Base-by-base conservation (phyloP, 164 flowering plant species). In the Echeveria elegans region DNA sequence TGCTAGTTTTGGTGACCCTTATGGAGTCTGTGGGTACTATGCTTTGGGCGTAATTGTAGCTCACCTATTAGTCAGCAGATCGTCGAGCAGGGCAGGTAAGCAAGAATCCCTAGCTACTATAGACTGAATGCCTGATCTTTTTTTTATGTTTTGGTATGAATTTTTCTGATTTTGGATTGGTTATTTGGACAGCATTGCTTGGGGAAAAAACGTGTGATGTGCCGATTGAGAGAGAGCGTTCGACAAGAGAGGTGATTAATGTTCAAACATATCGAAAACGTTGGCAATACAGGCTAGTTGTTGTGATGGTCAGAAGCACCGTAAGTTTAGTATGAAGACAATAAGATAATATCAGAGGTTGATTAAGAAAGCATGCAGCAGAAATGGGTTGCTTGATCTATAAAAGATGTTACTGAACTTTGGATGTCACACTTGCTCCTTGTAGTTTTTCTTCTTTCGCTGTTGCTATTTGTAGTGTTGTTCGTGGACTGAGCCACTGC, bases 271-370 rank as follows among this genome's bases (percentile, higher is more conserved):
- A 5, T 14, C 53, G 5, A 92, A 89, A 81, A 66, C 74, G 28
- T 78, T 92, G 38, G 96, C 91, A 8, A 71, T 89, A 34, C 96
- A 92, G 83, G 85, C 81, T 45, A 77, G 50, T 63, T 89, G 96
- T 15, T 65, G 34, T 24, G 32, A 56, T 14, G n/a, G 19, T 28
- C 16, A 11, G 61, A 56, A 56, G 61, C 31, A 56, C 32, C 61
- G 28, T 56, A 26, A 56, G 61, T 19, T 2, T 29, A 28, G 61
- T 12, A 12, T 11, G n/a, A 26, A 14, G 8, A 56, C 19, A 56
- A 56, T 28, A 56, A 56, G 32, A 28, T n/a, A n/a, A 28, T 18
- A 16, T 12, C 5, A 28, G 5, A 56, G 12, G 19, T 3, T 26
- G 32, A 56, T 26, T 32, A 56, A 56, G 34, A 56, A 0, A 26